Conservation (phyloP, 768 basidiomycete genomes). For the Gyrodon lividus region DNA sequence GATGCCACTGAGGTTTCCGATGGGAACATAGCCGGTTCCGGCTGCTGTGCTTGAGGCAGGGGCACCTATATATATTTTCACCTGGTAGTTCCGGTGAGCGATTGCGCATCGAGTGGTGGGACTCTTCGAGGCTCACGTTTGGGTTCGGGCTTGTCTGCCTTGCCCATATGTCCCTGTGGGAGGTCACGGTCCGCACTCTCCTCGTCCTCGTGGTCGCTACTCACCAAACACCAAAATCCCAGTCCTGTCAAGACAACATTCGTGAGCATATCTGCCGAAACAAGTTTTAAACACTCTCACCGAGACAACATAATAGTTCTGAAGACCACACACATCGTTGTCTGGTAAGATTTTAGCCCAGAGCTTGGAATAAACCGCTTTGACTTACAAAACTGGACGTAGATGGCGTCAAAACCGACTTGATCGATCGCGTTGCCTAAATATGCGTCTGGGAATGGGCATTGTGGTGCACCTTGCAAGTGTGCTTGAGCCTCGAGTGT, state of each 20-base stretch:
- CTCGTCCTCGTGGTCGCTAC: slow-evolving; percentile 1
- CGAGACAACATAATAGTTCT: slow-evolving; percentile 51
- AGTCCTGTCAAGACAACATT: slow-evolving; percentile 43
- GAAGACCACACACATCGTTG: slow-evolving; percentile 43
- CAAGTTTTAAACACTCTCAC: slow-evolving; percentile 35
- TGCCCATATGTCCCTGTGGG: slow-evolving; percentile 46
- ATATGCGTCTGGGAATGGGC: slow-evolving; percentile 67
- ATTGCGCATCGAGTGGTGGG: background rate
- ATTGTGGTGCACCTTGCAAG: slow-evolving; percentile 36
- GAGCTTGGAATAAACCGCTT: background rate
- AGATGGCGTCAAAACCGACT: slow-evolving; percentile 69
- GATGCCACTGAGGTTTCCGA: slow-evolving; percentile 33
- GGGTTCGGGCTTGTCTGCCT: slow-evolving; percentile 39
- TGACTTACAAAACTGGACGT: slow-evolving; percentile 60
- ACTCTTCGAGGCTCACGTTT: slow-evolving; percentile 29
- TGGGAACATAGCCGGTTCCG: slow-evolving; percentile 38
- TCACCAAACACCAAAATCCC: slow-evolving; percentile 36
- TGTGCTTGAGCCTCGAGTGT: background rate
- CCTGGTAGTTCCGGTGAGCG: slow-evolving; percentile 15
- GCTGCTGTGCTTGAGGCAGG: slow-evolving; percentile 42
- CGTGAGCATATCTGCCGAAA: background rate
- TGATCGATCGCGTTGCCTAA: slow-evolving; percentile 58
- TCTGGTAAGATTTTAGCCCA: slow-evolving; percentile 24
- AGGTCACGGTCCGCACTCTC: slow-evolving; percentile 7
- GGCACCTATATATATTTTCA: slow-evolving; percentile 45